A percentile compares a stretch with the other conserved stretches of the same genome.
Conservation (phyloP, 2,329 filamentous ascomycete species). For the Diaporthe citriasiana region DNA sequence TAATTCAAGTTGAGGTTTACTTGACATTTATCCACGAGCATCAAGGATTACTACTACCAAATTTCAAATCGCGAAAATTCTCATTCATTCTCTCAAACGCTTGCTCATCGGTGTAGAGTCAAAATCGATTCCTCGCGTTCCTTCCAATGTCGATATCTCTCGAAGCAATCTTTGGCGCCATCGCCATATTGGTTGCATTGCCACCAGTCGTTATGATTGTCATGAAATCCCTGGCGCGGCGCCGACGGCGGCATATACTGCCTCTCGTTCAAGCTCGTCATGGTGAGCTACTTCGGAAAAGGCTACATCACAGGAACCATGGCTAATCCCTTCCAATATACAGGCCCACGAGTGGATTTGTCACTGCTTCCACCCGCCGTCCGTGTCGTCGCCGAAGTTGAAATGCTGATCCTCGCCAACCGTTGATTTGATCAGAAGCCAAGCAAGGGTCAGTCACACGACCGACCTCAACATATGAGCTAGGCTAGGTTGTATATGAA, state of each 20-base stretch:
- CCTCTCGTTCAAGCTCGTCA: not conserved
- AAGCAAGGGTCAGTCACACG: not conserved
- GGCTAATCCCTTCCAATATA: not conserved
- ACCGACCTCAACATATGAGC: not conserved
- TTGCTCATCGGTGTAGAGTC: not conserved
- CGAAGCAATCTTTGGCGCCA: not conserved
- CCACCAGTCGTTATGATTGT: not conserved
- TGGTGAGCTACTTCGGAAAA: not conserved
- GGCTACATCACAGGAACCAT: not conserved
- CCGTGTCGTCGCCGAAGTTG: not conserved
- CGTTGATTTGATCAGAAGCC: not conserved
- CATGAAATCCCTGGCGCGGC: not conserved
- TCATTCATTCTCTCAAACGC: not conserved
- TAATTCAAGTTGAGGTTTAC: too few species aligned
- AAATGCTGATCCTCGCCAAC: not conserved
- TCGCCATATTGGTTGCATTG: not conserved
- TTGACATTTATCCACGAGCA: too few species aligned
- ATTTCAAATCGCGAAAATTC: not conserved
- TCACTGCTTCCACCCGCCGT: not conserved
- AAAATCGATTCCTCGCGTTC: too few species aligned
- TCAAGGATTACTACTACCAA: too few species aligned
- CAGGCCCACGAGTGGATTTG: not conserved
- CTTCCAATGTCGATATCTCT: slow-evolving; percentile 1
- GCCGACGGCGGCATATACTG: not conserved
- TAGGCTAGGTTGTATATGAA: too few species aligned